Conservation (phyloP, 192 early-diverging fungal species). For the Coemansia sp. region DNA sequence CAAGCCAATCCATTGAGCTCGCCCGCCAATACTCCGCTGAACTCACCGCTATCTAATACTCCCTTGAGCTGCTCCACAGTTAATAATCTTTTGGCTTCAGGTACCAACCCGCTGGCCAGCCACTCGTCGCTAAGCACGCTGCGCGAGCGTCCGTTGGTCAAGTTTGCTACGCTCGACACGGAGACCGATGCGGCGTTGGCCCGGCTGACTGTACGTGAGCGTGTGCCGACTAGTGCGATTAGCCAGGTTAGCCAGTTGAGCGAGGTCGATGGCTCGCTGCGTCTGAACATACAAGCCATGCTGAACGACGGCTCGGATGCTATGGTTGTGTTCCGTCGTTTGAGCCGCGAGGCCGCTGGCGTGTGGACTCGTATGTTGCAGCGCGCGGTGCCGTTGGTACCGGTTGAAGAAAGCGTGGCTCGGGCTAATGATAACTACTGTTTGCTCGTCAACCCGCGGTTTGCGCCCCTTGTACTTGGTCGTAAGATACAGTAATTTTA, state of each 20-base stretch:
- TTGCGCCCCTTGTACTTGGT: conserved; percentile 17
- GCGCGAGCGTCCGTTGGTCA: conserved; percentile 34
- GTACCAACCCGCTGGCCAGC: conserved; percentile 25
- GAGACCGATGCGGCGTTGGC: background rate
- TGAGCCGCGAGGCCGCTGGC: conserved; percentile 27
- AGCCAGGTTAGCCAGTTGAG: conserved; percentile 32
- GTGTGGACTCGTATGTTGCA: conserved; percentile 46
- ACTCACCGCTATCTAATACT: conserved; percentile 1
- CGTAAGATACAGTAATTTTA: conserved; percentile 2
- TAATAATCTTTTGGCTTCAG: too few species aligned
- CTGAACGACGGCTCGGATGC: conserved; percentile 13
- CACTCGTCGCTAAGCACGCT: conserved; percentile 38
- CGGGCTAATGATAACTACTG: conserved; percentile 25
- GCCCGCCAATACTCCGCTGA: conserved; percentile 14
- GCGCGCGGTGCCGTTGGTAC: conserved; percentile 21
- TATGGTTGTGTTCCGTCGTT: conserved; percentile 18
- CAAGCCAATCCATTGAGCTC: background rate
- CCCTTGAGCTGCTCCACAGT: background rate
- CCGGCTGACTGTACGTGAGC: conserved; percentile 21
- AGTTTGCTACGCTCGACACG: conserved; percentile 20
- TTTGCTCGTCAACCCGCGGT: conserved; percentile 37
- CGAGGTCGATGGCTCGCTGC: conserved; percentile 30
- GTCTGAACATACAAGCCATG: conserved; percentile 33
- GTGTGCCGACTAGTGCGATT: conserved; percentile 20
- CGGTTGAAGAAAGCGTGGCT: conserved; percentile 19